Percentiles rank a stretch among this genome's conserved stretches.
Conservation (phyloP, 257 asterid genomes). For the Nicotiana undulata region DNA sequence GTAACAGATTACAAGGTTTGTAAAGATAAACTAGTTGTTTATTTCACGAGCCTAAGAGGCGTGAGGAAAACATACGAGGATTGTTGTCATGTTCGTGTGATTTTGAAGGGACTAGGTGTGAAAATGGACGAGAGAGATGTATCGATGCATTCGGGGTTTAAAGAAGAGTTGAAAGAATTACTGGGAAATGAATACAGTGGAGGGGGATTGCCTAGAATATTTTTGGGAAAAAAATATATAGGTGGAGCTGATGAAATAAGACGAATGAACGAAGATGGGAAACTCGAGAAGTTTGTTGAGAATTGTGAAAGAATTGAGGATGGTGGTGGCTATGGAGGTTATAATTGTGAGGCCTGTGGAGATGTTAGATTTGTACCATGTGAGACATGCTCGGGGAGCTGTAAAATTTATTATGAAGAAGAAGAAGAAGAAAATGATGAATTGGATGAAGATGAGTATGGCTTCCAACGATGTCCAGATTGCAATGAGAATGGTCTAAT, state of each 20-base stretch:
- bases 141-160: conserved; percentile 89
- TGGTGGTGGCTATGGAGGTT: conserved; percentile 9
- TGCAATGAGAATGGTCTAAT: conserved; percentile 73
- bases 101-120: conserved; percentile 62
- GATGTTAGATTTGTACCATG: conserved; percentile 85
- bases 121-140: conserved; percentile 84
- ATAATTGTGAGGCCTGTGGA: conserved; percentile 74
- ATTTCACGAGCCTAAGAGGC: conserved; percentile 82
- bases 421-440: conserved; percentile 13
- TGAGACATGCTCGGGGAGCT: conserved; percentile 87
- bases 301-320: conserved; percentile 48
- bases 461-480: conserved; percentile 62
- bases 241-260: conserved; percentile 90
- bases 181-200: conserved; percentile 38
- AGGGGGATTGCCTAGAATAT: conserved; percentile 61
- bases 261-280: conserved; percentile 65
- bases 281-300: conserved; percentile 59
- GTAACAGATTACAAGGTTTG: conserved; percentile 4
- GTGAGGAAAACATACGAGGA: conserved; percentile 94
- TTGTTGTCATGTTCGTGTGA: conserved; percentile 72
- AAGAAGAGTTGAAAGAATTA: conserved; percentile 68
- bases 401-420: conserved; percentile 60
- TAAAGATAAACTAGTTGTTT: conserved; percentile 47
- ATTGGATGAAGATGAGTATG: conserved; percentile 24
- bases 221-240: conserved; percentile 41